These are phyloP conservation scores for Cordyceps militaris DNA, from an alignment of 2,329 filamentous ascomycete species.

Conservation along the genomic window DNA sequence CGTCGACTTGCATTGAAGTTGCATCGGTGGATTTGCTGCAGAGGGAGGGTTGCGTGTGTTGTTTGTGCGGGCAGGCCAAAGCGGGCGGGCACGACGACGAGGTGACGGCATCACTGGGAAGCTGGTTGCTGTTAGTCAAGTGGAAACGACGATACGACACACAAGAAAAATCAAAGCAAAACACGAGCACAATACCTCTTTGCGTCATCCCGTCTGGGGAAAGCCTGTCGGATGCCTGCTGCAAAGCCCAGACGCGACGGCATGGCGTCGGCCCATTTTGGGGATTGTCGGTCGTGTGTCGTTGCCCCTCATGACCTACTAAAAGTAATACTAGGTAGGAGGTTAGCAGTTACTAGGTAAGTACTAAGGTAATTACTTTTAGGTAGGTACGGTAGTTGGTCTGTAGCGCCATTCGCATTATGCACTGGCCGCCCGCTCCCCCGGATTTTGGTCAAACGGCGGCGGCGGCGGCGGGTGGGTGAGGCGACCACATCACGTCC, in stretches of 20 bases:
- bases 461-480: background rate
- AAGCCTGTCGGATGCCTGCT: background rate
- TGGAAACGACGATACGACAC: no score
- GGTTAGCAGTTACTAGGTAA: no score
- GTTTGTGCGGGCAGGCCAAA: background rate
- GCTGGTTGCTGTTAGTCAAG: background rate
- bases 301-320: background rate
- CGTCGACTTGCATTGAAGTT: background rate
- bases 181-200: background rate
- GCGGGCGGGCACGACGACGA: background rate
- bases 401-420: background rate
- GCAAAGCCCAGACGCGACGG: background rate
- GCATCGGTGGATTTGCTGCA: background rate
- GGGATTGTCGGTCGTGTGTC: background rate
- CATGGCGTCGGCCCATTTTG: background rate
- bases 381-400: no score
- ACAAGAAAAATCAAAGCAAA: background rate
- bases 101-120: background rate
- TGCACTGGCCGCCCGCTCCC: background rate
- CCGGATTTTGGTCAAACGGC: conserved; percentile 1
- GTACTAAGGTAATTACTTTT: no score
- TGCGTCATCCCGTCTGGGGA: background rate
- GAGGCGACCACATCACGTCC: background rate
- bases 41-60: background rate
- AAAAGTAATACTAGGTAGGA: no score